Percentiles rank a stretch among this genome's conserved stretches.
Conservation (phyloP, 306 rosid genomes). For the Fagus crenata region DNA sequence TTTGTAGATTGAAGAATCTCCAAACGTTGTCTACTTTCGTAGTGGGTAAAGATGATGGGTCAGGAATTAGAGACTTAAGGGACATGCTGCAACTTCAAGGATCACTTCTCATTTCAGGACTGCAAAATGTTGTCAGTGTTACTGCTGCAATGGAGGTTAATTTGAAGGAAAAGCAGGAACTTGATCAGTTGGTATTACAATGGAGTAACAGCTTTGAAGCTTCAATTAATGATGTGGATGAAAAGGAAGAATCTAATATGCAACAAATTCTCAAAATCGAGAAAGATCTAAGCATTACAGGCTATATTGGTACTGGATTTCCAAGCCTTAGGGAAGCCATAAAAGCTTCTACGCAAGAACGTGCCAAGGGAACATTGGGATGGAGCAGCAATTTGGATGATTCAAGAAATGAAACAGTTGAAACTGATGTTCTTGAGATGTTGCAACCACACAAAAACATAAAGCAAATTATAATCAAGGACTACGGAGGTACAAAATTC, state of each 20-base stretch:
- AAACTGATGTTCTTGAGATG: slow-evolving; percentile 33
- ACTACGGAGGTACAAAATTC: slow-evolving; percentile 32
- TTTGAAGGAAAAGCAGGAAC: slow-evolving; percentile 34
- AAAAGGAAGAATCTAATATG: slow-evolving; percentile 7
- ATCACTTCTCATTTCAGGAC: slow-evolving; percentile 27
- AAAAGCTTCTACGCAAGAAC: slow-evolving; percentile 6
- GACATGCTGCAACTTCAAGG: slow-evolving; percentile 31
- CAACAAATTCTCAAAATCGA: neutral
- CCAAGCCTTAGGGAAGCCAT: slow-evolving; percentile 32
- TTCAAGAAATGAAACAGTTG: slow-evolving; percentile 22
- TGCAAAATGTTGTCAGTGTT: slow-evolving; percentile 33
- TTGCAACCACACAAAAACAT: slow-evolving; percentile 36
- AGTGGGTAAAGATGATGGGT: slow-evolving; percentile 23
- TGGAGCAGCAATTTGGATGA: slow-evolving; percentile 4
- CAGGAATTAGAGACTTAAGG: slow-evolving; percentile 29
- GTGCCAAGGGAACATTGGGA: neutral
- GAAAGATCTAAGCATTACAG: slow-evolving; percentile 24
- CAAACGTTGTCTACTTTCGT: slow-evolving; percentile 30
- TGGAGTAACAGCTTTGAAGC: slow-evolving; percentile 22
- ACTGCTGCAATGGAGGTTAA: slow-evolving; percentile 35
- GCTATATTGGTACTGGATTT: neutral
- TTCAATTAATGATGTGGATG: slow-evolving; percentile 1
- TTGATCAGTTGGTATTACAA: slow-evolving; percentile 23
- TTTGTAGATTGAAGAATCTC: slow-evolving; percentile 33
- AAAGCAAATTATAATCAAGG: slow-evolving; percentile 23